These are phyloP conservation scores for Trichoderma gracile DNA, from an alignment of 2,329 filamentous ascomycete species.

Conservation along the genomic window DNA sequence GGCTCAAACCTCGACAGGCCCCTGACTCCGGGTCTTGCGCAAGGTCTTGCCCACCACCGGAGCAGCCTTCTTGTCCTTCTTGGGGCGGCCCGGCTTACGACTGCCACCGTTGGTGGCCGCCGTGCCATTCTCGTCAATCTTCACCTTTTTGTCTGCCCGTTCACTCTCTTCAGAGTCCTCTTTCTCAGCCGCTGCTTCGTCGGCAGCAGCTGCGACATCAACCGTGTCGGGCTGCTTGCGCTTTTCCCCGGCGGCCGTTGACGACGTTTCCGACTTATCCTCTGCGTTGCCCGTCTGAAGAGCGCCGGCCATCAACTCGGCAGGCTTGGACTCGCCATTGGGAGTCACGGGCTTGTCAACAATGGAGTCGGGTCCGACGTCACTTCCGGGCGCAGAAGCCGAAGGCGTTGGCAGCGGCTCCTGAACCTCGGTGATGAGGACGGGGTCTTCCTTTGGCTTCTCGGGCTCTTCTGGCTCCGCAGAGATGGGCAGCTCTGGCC, in stretches of 20 bases:
- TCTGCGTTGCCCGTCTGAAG: constrained; percentile 16
- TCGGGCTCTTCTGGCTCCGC: constrained; percentile 33
- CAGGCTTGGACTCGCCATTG: constrained; percentile 24
- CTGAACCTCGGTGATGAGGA: constrained; percentile 32
- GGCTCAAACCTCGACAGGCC: constrained; percentile 37
- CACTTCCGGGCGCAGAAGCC: constrained; percentile 31
- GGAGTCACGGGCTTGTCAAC: constrained; percentile 22
- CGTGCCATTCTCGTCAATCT: constrained; percentile 38
- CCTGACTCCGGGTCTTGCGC: constrained; percentile 48
- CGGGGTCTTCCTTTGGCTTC: constrained; percentile 34
- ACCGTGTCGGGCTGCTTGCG: constrained; percentile 43
- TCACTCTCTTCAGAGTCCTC: constrained; percentile 35
- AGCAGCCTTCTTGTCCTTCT: constrained; percentile 42
- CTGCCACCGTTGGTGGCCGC: constrained; percentile 28
- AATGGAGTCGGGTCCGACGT: constrained; percentile 25
- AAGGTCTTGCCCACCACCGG: constrained; percentile 40
- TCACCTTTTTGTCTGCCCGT: constrained; percentile 45
- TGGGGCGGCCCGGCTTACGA: constrained; percentile 35
- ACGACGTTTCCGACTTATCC: constrained; percentile 11
- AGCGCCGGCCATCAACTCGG: constrained; percentile 28
- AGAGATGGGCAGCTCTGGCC: constrained; percentile 39
- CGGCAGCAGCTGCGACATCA: constrained; percentile 31
- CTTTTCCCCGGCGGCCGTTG: constrained; percentile 36
- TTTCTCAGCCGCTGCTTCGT: constrained; percentile 30
- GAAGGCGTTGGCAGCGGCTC: constrained; percentile 31